Percentiles rank a stretch among this genome's conserved stretches.
These are phyloP conservation scores for Vitis cinerea DNA, from an alignment of 164 flowering plant genomes.

Conservation along the genomic window DNA sequence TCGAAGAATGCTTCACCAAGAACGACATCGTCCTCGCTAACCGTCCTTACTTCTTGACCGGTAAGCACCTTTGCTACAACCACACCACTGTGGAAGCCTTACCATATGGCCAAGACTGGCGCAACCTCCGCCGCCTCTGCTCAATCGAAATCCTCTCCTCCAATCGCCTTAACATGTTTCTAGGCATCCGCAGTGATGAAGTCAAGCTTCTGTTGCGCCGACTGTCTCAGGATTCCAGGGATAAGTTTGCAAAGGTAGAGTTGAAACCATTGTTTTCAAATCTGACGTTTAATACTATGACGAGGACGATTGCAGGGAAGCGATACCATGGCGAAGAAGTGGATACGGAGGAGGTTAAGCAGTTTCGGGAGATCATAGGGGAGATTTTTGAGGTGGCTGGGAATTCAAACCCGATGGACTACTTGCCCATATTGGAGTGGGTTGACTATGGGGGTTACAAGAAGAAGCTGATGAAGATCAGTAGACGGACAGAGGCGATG, in stretches of 20 bases:
- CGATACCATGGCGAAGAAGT: conserved; percentile 11
- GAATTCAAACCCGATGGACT: conserved; percentile 22
- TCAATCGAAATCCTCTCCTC: conserved; percentile 19
- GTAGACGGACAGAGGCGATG: neutral
- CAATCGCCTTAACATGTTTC: conserved; percentile 3
- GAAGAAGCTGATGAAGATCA: conserved; percentile 8
- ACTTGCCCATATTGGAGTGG: conserved; percentile 29
- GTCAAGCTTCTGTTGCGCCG: conserved; percentile 9
- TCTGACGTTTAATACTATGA: conserved; percentile 30
- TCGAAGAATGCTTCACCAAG: conserved; percentile 16
- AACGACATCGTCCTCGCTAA: conserved; percentile 20
- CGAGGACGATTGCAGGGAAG: conserved; percentile 27
- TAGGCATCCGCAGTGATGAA: conserved; percentile 20
- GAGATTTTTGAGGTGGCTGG: conserved; percentile 16
- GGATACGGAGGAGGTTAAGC: conserved; percentile 20
- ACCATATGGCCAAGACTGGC: conserved; percentile 19
- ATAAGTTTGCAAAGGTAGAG: conserved; percentile 6
- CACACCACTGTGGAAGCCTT: conserved; percentile 1
- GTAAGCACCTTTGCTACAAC: conserved; percentile 14
- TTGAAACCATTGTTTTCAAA: conserved; percentile 22
- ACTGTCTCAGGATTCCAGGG: neutral
- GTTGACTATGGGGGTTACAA: conserved; percentile 14
- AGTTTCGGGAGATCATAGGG: conserved; percentile 10
- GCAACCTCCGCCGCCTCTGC: conserved; percentile 17
- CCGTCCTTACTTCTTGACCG: conserved; percentile 3